Base-by-base conservation (phyloP, 2,329 filamentous ascomycete genomes). In the Ilyonectria mors-panacis region DNA sequence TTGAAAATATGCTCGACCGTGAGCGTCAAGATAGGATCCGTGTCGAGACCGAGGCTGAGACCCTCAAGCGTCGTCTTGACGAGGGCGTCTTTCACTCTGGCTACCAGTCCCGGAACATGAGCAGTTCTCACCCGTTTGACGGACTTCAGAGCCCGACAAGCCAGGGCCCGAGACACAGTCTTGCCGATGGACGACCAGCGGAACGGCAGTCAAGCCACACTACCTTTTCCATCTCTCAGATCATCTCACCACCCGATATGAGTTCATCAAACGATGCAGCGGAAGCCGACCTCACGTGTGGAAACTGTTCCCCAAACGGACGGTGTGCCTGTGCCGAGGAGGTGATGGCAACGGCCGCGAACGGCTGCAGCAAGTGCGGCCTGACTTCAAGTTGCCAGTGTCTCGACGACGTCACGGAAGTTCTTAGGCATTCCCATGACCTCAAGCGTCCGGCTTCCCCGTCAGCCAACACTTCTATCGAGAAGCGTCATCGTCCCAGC, bases 361-460 rank as follows among this genome's bases (percentile, higher is more conserved):
- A 87, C 26, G 90, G 88, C 23, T 94, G 92, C 77, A 89, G 87
- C 55, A 89, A 89, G 63, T 94, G 93, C 78, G 88, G 86, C 19
- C 81, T 89, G 8, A 88, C 86, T 53, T 85, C 85, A 8, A 86
- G 86, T 58, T 94, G 93, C 73, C 86, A 89, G 73, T 93, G 91
- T 69, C 84, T 91, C 37, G 84, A 87, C 55, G 87, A 91, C 67
- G 90, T 90, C 59, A 85, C 91, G 26, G 83, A 88, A 61, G 81
- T 82, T 13, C 67, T 80, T 8, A 83, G 84, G 50, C 73, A 70
- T 17, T 65, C 65, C 13, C 71, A 77, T 15, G 76, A 77, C 5
- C 77, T 87, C 39, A 90, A 89, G 79, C 81, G 88, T 45, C 82
- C 86, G 2, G 77, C 80, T 2, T 88, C 87, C 2, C 84, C 84